Evolutionary conservation across 768 basidiomycete species (phyloP).

Genomic region (Pleurotus platypus): DNA sequence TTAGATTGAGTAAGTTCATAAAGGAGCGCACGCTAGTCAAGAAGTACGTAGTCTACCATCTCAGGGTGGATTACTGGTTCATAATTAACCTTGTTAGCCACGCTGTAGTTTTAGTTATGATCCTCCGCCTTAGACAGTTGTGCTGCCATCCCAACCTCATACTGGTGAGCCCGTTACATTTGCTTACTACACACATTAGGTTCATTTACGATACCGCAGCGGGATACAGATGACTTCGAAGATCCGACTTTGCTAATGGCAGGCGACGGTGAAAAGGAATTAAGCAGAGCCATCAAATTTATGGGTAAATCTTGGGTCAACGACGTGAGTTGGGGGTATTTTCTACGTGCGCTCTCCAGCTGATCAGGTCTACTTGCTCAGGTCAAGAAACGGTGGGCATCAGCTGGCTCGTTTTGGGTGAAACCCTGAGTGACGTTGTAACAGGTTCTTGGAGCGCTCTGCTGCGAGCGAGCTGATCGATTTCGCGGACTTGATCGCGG

Average conservation of each 20-base stretch:
- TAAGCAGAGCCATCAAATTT: constrained; percentile 52
- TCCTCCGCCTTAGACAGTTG: constrained; percentile 71
- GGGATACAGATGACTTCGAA: constrained; percentile 38
- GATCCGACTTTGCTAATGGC: constrained; percentile 50
- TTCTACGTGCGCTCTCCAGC: neutral
- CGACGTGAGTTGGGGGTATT: constrained; percentile 21
- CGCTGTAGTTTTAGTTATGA: constrained; percentile 47
- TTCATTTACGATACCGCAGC: constrained; percentile 19
- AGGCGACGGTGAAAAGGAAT: constrained; percentile 49
- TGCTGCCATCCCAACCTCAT: constrained; percentile 74
- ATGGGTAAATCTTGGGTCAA: constrained; percentile 39
- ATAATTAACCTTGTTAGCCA: constrained; percentile 11
- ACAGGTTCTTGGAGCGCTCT: constrained; percentile 46
- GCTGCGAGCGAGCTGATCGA: constrained; percentile 38
- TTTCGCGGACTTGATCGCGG: constrained; percentile 44
- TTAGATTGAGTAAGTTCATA: constrained; percentile 59
- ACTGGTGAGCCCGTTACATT: constrained; percentile 35
- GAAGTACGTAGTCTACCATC: constrained; percentile 43
- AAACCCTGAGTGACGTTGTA: neutral
- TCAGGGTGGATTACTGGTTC: constrained; percentile 30
- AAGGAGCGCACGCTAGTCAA: constrained; percentile 64
- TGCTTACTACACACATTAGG: too few relatives aligned
- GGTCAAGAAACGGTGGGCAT: constrained; percentile 32
- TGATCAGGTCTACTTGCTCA: constrained; percentile 7
- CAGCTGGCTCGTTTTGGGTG: neutral